Percentiles rank a stretch among this genome's conserved stretches.
phyloP scores from a whole-genome alignment of 176 grass and related monocot species.

The Guadua angustifolia region DNA sequence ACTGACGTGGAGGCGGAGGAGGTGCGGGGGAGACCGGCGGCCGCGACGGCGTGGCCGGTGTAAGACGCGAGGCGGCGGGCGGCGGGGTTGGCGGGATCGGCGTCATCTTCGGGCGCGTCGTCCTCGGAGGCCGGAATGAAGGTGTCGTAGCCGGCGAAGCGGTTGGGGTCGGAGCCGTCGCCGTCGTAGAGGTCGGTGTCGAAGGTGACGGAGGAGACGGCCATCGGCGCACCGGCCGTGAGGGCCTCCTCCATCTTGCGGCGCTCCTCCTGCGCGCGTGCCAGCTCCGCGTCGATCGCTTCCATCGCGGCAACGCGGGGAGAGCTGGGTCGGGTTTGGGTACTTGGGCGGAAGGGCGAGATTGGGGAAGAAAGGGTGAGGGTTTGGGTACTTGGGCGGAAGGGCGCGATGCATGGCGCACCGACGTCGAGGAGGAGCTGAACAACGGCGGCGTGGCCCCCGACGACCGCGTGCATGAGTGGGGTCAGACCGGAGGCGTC shows the following conservation, averaged over 20 bases:
- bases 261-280: constrained; percentile 86
- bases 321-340: constrained; percentile 8
- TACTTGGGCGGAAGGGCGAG: background rate
- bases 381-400: no score
- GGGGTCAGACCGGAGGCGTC: no score
- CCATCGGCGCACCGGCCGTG: constrained; percentile 45
- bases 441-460: no score
- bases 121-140: constrained; percentile 90
- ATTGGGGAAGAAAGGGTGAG: background rate
- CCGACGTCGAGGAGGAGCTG: no score
- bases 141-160: constrained; percentile 84
- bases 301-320: constrained; percentile 56
- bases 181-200: constrained; percentile 92
- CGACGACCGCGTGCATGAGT: no score
- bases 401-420: no score
- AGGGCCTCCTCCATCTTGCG: constrained; percentile 79
- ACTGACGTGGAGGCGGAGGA: no score
- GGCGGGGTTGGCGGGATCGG: constrained; percentile 51
- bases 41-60: constrained; percentile 75
- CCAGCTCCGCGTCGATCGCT: constrained; percentile 72
- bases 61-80: constrained; percentile 64
- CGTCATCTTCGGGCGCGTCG: constrained; percentile 51
- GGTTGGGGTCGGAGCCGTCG: constrained; percentile 64
- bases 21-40: no score
- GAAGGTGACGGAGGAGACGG: constrained; percentile 77